Percentiles rank a stretch among this genome's conserved stretches.
These are phyloP conservation scores for Thamnidium elegans DNA, from an alignment of 192 early-diverging fungal species.

Conservation along the genomic window DNA sequence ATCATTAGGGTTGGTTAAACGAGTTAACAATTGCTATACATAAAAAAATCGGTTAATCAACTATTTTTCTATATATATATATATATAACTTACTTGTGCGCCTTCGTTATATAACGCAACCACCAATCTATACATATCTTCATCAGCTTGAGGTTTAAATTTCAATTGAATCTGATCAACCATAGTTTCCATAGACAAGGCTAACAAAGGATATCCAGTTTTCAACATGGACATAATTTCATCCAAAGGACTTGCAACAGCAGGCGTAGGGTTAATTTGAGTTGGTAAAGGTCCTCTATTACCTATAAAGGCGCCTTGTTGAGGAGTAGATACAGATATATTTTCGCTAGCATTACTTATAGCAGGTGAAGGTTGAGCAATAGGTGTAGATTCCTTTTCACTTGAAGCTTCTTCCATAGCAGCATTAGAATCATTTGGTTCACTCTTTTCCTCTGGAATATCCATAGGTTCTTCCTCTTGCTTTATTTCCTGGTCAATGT, in stretches of 20 bases:
- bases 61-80: background rate
- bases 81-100: conserved; percentile 61
- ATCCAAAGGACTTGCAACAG: conserved; percentile 71
- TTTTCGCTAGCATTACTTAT: background rate
- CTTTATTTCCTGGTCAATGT: background rate
- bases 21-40: conserved; percentile 64
- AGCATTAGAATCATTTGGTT: background rate
- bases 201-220: conserved; percentile 91
- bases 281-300: conserved; percentile 2
- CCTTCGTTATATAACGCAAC: conserved; percentile 89
- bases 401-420: background rate
- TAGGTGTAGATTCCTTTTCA: background rate
- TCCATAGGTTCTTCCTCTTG: background rate
- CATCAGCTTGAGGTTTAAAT: conserved; percentile 91
- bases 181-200: conserved; percentile 97
- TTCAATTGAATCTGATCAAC: conserved; percentile 92
- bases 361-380: background rate
- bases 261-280: background rate
- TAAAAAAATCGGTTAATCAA: background rate
- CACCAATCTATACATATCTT: conserved; percentile 96
- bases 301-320: background rate
- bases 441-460: background rate
- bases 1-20: conserved; percentile 59
- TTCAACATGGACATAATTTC: conserved; percentile 96
- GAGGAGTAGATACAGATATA: background rate